Conservation (phyloP, 768 basidiomycete genomes). For the Rossbeevera mucosa region DNA sequence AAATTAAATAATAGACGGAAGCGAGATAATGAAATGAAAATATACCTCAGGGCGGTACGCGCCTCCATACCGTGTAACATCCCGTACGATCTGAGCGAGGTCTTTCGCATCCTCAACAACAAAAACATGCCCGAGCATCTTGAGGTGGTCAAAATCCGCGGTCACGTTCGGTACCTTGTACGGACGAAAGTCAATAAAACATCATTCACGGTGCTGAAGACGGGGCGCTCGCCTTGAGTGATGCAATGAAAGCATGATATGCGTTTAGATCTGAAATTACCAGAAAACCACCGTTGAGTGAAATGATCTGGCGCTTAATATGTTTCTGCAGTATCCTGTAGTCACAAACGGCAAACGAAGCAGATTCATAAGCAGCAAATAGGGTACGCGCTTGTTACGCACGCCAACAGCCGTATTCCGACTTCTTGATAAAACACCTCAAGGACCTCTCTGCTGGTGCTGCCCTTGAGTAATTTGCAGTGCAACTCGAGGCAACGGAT, state of each 20-base stretch:
- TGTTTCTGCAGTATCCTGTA: conserved; percentile 88
- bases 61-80: conserved; percentile 93
- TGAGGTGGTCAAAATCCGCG: conserved; percentile 87
- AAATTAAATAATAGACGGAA: background rate
- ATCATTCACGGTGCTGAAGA: background rate
- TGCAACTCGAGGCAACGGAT: conserved; percentile 87
- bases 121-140: conserved; percentile 96
- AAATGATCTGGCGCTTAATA: conserved; percentile 96
- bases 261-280: conserved; percentile 95
- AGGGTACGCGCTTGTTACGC: conserved; percentile 24
- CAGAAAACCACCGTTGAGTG: conserved; percentile 88
- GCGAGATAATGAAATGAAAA: background rate
- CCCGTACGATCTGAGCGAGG: conserved; percentile 90
- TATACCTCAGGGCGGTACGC: conserved; percentile 88
- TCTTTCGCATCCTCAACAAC: conserved; percentile 96
- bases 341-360: background rate
- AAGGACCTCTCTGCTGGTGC: conserved; percentile 91
- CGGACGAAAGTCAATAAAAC: background rate
- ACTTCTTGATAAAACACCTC: conserved; percentile 99
- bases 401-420: conserved; percentile 84
- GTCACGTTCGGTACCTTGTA: conserved; percentile 69
- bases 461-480: conserved; percentile 86
- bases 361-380: background rate
- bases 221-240: conserved; percentile 62
- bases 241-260: conserved; percentile 84